These are phyloP conservation scores for Tetrastigma voinierianum DNA, from an alignment of 164 flowering plant genomes.

Conservation along the genomic window DNA sequence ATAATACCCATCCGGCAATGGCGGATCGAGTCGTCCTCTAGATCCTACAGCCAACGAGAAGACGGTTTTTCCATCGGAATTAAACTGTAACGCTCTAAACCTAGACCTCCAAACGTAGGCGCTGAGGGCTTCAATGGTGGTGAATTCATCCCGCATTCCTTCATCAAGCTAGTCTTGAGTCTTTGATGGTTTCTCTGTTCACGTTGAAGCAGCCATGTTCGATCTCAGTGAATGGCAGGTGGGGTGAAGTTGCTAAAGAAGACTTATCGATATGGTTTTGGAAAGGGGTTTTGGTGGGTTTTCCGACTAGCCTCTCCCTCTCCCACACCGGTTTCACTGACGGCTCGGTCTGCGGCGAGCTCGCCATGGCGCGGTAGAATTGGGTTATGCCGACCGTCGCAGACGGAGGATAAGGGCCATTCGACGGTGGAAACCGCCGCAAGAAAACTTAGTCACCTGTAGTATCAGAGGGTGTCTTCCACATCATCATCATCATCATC, in stretches of 20 bases:
- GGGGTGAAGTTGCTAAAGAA: constrained; percentile 25
- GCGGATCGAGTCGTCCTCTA: constrained; percentile 20
- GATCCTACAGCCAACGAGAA: constrained; percentile 16
- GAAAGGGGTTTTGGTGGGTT: not conserved
- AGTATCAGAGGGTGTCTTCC: constrained; percentile 19
- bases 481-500: constrained; percentile 1
- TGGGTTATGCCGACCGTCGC: constrained; percentile 38
- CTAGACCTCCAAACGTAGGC: constrained; percentile 38
- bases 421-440: constrained; percentile 34
- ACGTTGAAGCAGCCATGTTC: constrained; percentile 22
- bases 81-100: constrained; percentile 21
- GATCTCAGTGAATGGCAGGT: constrained; percentile 19
- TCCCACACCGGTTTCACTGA: constrained; percentile 30
- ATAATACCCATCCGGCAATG: constrained; percentile 32
- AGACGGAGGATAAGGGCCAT: constrained; percentile 29
- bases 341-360: constrained; percentile 22
- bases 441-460: constrained; percentile 33
- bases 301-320: constrained; percentile 17
- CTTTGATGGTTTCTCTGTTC: constrained; percentile 11
- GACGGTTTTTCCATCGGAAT: constrained; percentile 17
- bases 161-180: constrained; percentile 22
- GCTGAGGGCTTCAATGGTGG: constrained; percentile 26
- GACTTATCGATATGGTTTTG: not conserved
- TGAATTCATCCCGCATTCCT: constrained; percentile 15
- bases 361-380: constrained; percentile 28